Base-by-base conservation (phyloP, 176 grass and related monocot genomes). In the Tillandsia fasciculata region DNA sequence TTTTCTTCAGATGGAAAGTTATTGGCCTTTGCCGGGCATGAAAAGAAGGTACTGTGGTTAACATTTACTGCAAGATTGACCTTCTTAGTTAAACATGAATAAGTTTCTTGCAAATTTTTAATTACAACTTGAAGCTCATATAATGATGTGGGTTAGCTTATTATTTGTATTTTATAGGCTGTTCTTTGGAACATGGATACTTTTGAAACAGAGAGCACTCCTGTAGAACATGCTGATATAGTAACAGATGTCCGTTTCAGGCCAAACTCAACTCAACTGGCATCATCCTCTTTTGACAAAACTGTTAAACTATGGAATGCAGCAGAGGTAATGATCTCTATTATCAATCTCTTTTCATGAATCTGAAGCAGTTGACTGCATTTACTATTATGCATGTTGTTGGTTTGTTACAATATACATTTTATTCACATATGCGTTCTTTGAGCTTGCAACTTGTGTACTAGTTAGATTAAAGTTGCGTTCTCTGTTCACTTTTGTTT, bases 111-210 rank as follows among this genome's bases (percentile, higher is more conserved):
- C 12, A 58, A 58, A 6, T 61, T 61, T 61, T 61, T 7, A 56
- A 61, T 61, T 61, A 9, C 22, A 15, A 61, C 56, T 61, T 61
- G 7, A 61, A 18, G 15, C 22, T 20, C 18, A 20, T 61, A 61
- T 22, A 15, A 61, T 61, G 13, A 15, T 10, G 33, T 42, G 33
- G 33, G 33, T 42, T 84, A 68, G 10, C 26, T 68, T 42, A 33
- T 66, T 17, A 14, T 20, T 67, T 76, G 59, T 79, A 48, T 66
- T 73, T 26, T 68, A 52, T 71, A 99, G 94, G 90, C 84, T 77
- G 81, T 90, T 77, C 80, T 99, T 76, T 99, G 95, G 95, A 94
- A 99, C 82, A 99, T 94, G 95, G 95, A 99, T 33, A 90, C 81
- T 53, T 81, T 86, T 12, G 84, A 90, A 80, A 99, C 87, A 48